Conservation (phyloP, 2,329 filamentous ascomycete species). For the Aspergillus pseudonomiae region DNA sequence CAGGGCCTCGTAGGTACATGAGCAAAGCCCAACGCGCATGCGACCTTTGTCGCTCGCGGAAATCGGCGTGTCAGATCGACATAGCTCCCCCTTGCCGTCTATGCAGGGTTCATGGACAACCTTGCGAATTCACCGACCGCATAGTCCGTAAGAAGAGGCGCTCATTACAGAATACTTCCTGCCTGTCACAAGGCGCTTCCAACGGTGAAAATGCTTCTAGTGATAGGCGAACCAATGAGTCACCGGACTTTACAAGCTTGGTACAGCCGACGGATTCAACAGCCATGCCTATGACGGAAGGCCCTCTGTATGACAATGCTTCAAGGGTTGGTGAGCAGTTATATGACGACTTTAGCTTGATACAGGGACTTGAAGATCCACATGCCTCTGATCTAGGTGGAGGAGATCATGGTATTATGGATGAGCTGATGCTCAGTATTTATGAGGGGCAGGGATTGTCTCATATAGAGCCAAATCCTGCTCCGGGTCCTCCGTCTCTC, state of each 20-base stretch:
- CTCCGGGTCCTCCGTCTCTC: not conserved
- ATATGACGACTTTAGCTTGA: not conserved
- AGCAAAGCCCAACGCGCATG: constrained; percentile 13
- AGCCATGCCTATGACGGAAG: not conserved
- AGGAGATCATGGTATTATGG: not conserved
- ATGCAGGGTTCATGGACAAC: constrained; percentile 2
- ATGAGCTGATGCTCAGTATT: not conserved
- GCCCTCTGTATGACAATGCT: not conserved
- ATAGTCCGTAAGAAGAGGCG: not conserved
- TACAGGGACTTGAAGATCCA: not conserved
- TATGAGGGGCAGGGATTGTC: not conserved
- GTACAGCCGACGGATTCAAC: not conserved
- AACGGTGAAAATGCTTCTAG: not conserved
- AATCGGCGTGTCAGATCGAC: constrained; percentile 11
- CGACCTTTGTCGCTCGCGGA: constrained; percentile 9
- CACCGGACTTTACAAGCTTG: not conserved
- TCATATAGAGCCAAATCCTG: not conserved
- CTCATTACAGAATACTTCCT: not conserved
- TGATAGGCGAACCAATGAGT: not conserved
- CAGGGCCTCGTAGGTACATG: constrained; percentile 10
- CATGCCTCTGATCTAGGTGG: not conserved
- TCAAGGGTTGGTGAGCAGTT: not conserved
- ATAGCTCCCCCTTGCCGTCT: constrained; percentile 7
- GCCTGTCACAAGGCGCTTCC: not conserved
- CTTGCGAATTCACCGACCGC: constrained; percentile 9